These are phyloP conservation scores for Myxozyma mucilagina DNA, from an alignment of 805 yeast genomes.

Conservation along the genomic window DNA sequence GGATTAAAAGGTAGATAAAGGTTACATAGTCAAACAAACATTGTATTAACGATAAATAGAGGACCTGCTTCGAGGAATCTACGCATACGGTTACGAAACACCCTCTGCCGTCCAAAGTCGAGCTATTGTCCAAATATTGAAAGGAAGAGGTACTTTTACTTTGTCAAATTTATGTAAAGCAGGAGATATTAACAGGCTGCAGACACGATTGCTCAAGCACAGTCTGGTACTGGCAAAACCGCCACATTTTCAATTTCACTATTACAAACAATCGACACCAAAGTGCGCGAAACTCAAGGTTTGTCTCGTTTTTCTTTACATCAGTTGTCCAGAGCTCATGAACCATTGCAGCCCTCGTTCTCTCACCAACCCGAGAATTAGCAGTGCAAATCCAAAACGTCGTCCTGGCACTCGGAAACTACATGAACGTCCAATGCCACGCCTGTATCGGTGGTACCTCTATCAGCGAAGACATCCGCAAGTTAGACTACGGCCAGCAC, in stretches of 20 bases:
- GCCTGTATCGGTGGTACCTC: constrained; percentile 98
- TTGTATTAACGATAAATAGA: constrained; percentile 5
- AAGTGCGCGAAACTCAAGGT: constrained; percentile 33
- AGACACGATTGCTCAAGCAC: constrained; percentile 80
- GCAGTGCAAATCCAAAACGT: constrained; percentile 96
- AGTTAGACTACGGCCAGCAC: constrained; percentile 83
- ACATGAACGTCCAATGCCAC: constrained; percentile 87
- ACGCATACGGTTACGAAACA: constrained; percentile 76
- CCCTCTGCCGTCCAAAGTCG: constrained; percentile 83
- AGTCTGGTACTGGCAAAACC: constrained; percentile 90
- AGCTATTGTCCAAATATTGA: constrained; percentile 75
- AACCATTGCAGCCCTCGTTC: constrained; percentile 71
- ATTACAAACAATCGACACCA: constrained; percentile 29
- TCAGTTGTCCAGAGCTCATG: too few relatives aligned
- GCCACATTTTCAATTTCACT: constrained; percentile 78
- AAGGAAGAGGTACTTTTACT: constrained; percentile 48
- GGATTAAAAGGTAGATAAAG: constrained; percentile 30
- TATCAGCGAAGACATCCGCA: constrained; percentile 82
- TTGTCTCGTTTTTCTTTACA: too few relatives aligned
- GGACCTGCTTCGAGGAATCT: constrained; percentile 58
- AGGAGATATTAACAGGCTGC: not conserved
- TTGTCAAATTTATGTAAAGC: not conserved
- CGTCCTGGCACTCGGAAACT: constrained; percentile 82
- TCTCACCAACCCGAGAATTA: constrained; percentile 97
- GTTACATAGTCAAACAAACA: not conserved